Base-by-base conservation (phyloP, 2,329 filamentous ascomycete genomes). In the Gremmenia infestans region DNA sequence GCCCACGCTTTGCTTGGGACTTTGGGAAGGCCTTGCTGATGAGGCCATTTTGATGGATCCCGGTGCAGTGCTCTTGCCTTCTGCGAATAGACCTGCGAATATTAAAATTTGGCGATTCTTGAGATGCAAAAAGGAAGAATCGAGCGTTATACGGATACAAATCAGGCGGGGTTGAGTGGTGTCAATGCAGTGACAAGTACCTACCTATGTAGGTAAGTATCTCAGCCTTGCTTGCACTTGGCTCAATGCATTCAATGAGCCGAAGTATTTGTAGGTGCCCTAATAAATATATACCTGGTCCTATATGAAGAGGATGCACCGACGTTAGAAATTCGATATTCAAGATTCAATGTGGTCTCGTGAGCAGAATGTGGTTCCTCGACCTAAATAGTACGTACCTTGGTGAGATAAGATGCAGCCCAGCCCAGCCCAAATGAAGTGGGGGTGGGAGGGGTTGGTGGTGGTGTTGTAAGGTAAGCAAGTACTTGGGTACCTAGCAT, bases 1-100 rank as follows among this genome's bases (percentile, higher is more conserved):
- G 1, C 92, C 92, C 58, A 96, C 83, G 61, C 81, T 84, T 72
- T 91, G 79, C 45, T 81, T 77, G 50, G 81, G 81, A 40, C 40
- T 25, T 7, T 12, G 28, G 43, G 73, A 76, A 51, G 72, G 70
- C 51, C 69, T 43, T 28, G 68, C 64, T 58, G 61, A 55, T 15
- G 66, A 57, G 25, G 63, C 55, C 64, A 68, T 67, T 35, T 51
- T 63, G 46, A 48, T 32, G n/a, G n/a, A 22, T 6, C 11, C 25
- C 4, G 11, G 28, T 32, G 28, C 22, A 47, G 22, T 52, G 35
- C 14, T 17, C 14, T 40, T 39, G n/a, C 28, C 12, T 25, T 19
- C 17, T 17, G 28, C 12, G 15, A 9, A 28, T 14, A 25, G 19
- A 45, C n/a, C n/a, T 22, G n/a, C 19, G 42, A 23, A 19, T 14